These are phyloP conservation scores for Fagus crenata DNA, from an alignment of 306 rosid genomes.

Conservation along the genomic window DNA sequence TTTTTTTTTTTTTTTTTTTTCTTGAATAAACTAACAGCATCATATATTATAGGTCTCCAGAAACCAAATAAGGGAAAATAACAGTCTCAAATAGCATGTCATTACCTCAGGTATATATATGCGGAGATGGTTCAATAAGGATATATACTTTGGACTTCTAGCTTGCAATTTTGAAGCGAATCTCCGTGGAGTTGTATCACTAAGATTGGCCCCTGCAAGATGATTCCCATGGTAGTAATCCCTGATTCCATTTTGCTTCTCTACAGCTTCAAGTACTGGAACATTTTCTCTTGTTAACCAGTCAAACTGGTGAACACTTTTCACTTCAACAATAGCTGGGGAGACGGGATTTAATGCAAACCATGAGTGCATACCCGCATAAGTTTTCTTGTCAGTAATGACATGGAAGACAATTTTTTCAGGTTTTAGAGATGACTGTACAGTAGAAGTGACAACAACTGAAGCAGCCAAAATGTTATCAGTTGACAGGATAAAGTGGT, in stretches of 20 bases:
- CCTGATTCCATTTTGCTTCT: constrained; percentile 81
- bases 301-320: constrained; percentile 93
- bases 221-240: constrained; percentile 95
- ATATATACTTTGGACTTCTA: constrained; percentile 97
- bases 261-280: constrained; percentile 98
- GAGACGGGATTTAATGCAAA: constrained; percentile 86
- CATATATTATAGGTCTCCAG: background rate
- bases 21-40: background rate
- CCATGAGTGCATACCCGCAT: constrained; percentile 99
- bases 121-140: constrained; percentile 94
- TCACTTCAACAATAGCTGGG: constrained; percentile 96
- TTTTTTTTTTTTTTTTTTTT: background rate
- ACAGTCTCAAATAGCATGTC: constrained; percentile 12
- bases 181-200: constrained; percentile 62
- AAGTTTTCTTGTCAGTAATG: constrained; percentile 96
- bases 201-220: constrained; percentile 64
- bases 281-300: constrained; percentile 99
- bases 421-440: constrained; percentile 75
- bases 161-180: constrained; percentile 89
- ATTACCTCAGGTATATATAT: constrained; percentile 94
- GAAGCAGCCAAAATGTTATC: constrained; percentile 99
- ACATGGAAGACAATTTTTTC: constrained; percentile 92
- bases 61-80: background rate
- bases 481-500: constrained; percentile 84
- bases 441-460: constrained; percentile 91